phyloP scores from a whole-genome alignment of 2,329 filamentous ascomycete species.

The Nigrograna mackinnonii region DNA sequence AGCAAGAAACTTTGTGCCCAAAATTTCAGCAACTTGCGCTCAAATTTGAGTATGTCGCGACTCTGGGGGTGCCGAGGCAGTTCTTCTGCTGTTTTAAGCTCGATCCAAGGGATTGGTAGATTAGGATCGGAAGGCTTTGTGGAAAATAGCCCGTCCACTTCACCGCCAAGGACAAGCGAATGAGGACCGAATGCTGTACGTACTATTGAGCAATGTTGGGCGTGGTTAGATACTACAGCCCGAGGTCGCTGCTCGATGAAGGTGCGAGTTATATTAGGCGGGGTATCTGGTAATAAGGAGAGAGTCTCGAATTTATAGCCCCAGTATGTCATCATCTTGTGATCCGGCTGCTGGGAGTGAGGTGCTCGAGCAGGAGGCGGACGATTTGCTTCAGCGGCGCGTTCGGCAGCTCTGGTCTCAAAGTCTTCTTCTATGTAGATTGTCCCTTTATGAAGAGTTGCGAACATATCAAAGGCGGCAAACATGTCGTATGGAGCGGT shows the following conservation, averaged over 20 bases:
- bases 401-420: constrained; percentile 67
- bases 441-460: constrained; percentile 82
- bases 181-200: constrained; percentile 81
- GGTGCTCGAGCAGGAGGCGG: constrained; percentile 33
- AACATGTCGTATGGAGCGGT: constrained; percentile 78
- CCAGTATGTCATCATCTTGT: constrained; percentile 91
- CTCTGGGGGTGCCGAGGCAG: constrained; percentile 59
- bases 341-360: constrained; percentile 62
- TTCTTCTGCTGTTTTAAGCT: constrained; percentile 87
- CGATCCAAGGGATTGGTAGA: constrained; percentile 79
- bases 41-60: constrained; percentile 74
- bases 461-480: constrained; percentile 93
- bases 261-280: constrained; percentile 77
- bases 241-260: constrained; percentile 77
- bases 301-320: constrained; percentile 97
- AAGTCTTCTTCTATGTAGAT: constrained; percentile 90
- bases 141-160: constrained; percentile 76
- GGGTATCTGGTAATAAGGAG: constrained; percentile 73
- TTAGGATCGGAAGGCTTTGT: constrained; percentile 19
- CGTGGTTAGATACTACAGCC: constrained; percentile 80
- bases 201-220: constrained; percentile 95
- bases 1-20: constrained; percentile 97
- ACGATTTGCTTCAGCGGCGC: constrained; percentile 45
- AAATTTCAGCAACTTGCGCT: constrained; percentile 90
- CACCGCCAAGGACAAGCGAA: constrained; percentile 80